Conservation (phyloP, 1,139 yeast genomes). For the Ogataea hybrid region DNA sequence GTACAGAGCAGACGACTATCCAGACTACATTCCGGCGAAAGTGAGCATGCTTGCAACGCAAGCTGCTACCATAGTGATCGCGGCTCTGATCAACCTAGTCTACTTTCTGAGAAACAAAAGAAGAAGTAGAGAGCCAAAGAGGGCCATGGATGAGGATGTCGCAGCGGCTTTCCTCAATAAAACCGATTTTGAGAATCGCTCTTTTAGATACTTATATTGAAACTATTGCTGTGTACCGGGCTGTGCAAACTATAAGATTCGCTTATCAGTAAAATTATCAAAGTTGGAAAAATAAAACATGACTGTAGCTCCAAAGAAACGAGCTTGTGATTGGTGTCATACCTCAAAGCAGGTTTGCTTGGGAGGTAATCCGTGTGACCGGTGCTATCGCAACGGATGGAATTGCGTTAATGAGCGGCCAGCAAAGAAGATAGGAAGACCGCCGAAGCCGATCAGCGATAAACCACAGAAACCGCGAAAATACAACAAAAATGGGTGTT, state of each 20-base stretch:
- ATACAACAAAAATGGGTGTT: conserved; percentile 12
- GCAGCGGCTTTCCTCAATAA: conserved; percentile 12
- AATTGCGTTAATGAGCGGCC: conserved; percentile 10
- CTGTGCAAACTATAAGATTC: neutral
- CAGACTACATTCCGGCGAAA: conserved; percentile 48
- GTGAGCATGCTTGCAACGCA: conserved; percentile 45
- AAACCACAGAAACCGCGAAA: neutral
- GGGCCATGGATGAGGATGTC: conserved; percentile 11
- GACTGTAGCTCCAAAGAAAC: conserved; percentile 2
- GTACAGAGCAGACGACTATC: conserved; percentile 50
- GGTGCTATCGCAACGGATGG: conserved; percentile 9
- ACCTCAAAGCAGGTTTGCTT: conserved; percentile 18
- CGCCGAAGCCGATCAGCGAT: conserved; percentile 1
- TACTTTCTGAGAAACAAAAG: conserved; percentile 40
- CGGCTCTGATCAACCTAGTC: conserved; percentile 36
- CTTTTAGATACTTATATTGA: conserved; percentile 16
- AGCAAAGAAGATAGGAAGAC: conserved; percentile 18
- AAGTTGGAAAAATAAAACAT: neutral
- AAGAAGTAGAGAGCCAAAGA: conserved; percentile 33
- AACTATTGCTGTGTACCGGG: neutral
- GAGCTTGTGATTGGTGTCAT: conserved; percentile 22
- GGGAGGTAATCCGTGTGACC: conserved; percentile 15
- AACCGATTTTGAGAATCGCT: conserved; percentile 17
- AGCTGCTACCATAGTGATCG: conserved; percentile 37
- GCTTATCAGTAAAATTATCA: neutral